Conservation (phyloP, 306 rosid genomes). For the Cucumis melo region DNA sequence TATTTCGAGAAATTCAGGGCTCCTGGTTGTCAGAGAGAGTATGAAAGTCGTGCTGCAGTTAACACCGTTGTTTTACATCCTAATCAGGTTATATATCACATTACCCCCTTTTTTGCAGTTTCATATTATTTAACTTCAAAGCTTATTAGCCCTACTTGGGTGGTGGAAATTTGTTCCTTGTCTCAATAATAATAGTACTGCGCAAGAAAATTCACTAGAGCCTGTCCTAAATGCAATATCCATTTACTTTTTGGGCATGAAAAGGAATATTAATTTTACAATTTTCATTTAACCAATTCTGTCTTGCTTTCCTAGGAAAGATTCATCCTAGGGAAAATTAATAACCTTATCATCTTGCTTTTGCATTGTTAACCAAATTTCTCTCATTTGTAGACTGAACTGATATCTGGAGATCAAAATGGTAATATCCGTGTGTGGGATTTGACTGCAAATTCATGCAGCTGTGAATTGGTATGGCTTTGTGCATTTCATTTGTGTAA, state of each 20-base stretch:
- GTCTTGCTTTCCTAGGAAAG: neutral
- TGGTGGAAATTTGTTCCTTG: neutral
- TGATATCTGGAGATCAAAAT: slow-evolving; percentile 97
- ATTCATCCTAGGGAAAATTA: neutral
- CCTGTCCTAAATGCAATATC: neutral
- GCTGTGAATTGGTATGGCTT: slow-evolving; percentile 81
- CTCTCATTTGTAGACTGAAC: slow-evolving; percentile 58
- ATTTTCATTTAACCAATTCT: neutral
- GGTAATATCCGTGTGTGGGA: slow-evolving; percentile 99
- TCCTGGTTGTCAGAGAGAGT: slow-evolving; percentile 96
- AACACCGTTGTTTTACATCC: slow-evolving; percentile 97
- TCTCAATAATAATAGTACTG: neutral
- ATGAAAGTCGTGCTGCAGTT: slow-evolving; percentile 97
- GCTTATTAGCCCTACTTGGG: neutral
- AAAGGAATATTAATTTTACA: neutral
- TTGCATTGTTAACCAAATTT: neutral
- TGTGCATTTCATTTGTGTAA: neutral
- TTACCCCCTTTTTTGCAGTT: slow-evolving; percentile 4
- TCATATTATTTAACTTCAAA: neutral
- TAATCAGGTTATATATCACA: slow-evolving; percentile 52
- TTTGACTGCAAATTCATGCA: slow-evolving; percentile 96
- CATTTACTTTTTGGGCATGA: neutral
- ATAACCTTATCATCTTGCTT: neutral
- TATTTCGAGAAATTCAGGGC: slow-evolving; percentile 44
- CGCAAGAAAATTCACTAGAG: neutral